These are phyloP conservation scores for Grosmannia penicillata DNA, from an alignment of 2,329 filamentous ascomycete species.

Conservation along the genomic window DNA sequence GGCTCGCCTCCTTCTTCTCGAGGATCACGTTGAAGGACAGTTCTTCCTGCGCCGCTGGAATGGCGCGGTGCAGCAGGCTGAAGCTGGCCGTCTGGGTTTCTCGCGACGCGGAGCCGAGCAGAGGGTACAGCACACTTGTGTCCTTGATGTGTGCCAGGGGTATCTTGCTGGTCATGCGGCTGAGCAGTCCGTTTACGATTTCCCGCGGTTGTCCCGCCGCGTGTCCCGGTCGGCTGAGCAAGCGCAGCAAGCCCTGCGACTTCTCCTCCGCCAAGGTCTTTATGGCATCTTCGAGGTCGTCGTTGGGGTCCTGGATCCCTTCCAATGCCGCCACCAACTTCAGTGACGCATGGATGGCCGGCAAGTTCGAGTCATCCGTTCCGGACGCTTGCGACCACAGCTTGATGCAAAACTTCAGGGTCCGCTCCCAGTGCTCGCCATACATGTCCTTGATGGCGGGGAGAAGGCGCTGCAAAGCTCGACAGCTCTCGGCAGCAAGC, in stretches of 20 bases:
- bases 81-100: slow-evolving; percentile 71
- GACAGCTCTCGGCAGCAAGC: slow-evolving; percentile 35
- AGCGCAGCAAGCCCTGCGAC: slow-evolving; percentile 41
- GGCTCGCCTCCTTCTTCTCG: slow-evolving; percentile 50
- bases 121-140: slow-evolving; percentile 53
- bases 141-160: slow-evolving; percentile 47
- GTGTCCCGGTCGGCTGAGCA: slow-evolving; percentile 30
- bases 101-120: slow-evolving; percentile 62
- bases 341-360: slow-evolving; percentile 57
- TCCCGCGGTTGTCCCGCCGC: slow-evolving; percentile 46
- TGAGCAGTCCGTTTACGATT: slow-evolving; percentile 62
- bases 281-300: slow-evolving; percentile 69
- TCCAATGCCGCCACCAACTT: slow-evolving; percentile 53
- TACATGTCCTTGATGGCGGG: slow-evolving; percentile 70
- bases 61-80: slow-evolving; percentile 61
- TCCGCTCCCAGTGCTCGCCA: slow-evolving; percentile 69
- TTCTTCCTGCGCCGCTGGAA: slow-evolving; percentile 66
- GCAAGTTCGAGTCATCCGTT: slow-evolving; percentile 32
- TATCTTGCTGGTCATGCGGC: slow-evolving; percentile 51
- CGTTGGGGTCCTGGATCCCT: slow-evolving; percentile 58
- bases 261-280: slow-evolving; percentile 41
- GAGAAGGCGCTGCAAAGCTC: slow-evolving; percentile 46
- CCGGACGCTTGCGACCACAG: slow-evolving; percentile 38
- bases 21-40: slow-evolving; percentile 64
- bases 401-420: slow-evolving; percentile 41